Evolutionary conservation across 306 rosid species (phyloP), one percentile per base, ranked within the genome.

Genomic region (Alnus glutinosa): DNA sequence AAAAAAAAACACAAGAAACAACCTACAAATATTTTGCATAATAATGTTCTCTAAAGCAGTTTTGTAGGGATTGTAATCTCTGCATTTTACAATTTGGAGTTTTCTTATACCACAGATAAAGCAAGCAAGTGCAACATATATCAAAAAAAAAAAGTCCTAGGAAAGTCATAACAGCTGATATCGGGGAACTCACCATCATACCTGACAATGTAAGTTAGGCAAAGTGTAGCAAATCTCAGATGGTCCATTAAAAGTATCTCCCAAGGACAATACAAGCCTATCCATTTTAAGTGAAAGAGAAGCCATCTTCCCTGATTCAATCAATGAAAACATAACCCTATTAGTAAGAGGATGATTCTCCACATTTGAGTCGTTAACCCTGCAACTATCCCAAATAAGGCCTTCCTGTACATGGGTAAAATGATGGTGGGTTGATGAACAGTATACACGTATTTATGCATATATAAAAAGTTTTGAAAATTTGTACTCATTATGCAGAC

Each of bases 101-200:
- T 39, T 63, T 44, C 23, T 11, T 1, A 13, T 16, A 49, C 71
- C 32, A 30, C 7, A 36, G 14, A 42, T 19, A 82, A 63, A 58
- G 62, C 50, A 55, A 46, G 64, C 9, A 63, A 74, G 54, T 18
- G 73, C 77, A 52, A 37, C 70, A 66, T 49, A 54, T 15, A 58
- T 59, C 44, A 57, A 37, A 52, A 79, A 8, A 8, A 30, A 69
- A 14, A 28, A 6, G 15, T 37, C 39, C 37, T 10, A 73, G 2
- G 11, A 39, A 30, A 37, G 23, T 49, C 30, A 66, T 7, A 55
- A 78, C 71, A 75, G 61, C 78, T 77, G 74, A 50, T 52, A 71
- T 50, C 57, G 79, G 80, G 75, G 75, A 82, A 90, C 96, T 92
- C 96, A 89, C 96, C 96, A 85, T 88, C 96, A 76, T 90, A 95